A percentile compares a stretch with the other conserved stretches of the same genome.
Conservation (phyloP, 257 asterid genomes). For the Fraxinus cuspidata region DNA sequence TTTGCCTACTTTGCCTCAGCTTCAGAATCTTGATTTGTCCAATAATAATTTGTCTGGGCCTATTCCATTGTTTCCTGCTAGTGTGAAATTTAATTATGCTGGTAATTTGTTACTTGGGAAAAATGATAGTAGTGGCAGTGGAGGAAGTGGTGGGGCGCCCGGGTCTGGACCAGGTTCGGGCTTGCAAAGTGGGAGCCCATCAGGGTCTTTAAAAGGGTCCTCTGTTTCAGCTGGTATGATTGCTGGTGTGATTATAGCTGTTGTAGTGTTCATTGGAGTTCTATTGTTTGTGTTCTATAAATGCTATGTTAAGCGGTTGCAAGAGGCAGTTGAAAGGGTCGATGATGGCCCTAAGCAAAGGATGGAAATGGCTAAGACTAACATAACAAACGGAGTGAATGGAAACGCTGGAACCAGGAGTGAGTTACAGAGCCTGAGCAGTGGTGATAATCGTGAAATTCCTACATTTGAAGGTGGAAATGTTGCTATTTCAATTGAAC, state of each 20-base stretch:
- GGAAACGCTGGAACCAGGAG: conserved; percentile 47
- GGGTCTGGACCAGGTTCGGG: conserved; percentile 42
- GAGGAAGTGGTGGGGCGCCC: conserved; percentile 39
- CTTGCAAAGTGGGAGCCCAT: conserved; percentile 26
- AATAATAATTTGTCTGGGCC: conserved; percentile 74
- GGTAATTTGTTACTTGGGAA: conserved; percentile 69
- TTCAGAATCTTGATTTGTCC: conserved; percentile 73
- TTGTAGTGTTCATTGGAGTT: conserved; percentile 53
- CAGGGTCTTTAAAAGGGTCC: conserved; percentile 40
- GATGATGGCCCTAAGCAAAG: conserved; percentile 65
- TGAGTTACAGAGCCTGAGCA: conserved; percentile 77
- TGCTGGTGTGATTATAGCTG: conserved; percentile 77
- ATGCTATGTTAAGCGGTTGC: conserved; percentile 55
- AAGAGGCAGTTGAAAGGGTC: conserved; percentile 49
- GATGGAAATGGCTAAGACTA: conserved; percentile 52
- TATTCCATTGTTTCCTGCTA: conserved; percentile 45
- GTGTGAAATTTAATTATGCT: conserved; percentile 41
- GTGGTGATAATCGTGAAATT: conserved; percentile 70
- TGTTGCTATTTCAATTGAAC: conserved; percentile 64
- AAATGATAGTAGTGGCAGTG: conserved; percentile 41
- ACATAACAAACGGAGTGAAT: conserved; percentile 37
- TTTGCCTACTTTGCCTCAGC: conserved; percentile 61
- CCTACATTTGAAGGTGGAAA: conserved; percentile 78
- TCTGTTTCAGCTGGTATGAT: conserved; percentile 64
- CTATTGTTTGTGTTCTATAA: conserved; percentile 71